Base-by-base conservation (phyloP, 495 filamentous ascomycete species). In the Tuber umbilicatum region DNA sequence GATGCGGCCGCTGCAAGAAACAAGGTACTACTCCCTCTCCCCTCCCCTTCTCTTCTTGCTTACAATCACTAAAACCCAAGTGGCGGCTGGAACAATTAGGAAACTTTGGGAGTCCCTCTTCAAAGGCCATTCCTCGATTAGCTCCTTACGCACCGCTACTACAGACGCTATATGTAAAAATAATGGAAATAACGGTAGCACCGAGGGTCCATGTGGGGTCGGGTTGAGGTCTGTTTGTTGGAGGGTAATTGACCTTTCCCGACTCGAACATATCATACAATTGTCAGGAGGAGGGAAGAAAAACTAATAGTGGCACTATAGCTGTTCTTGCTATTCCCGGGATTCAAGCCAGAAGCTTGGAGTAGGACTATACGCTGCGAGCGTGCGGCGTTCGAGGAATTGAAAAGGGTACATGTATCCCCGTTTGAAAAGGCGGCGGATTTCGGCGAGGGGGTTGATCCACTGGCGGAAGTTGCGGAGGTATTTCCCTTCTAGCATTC, bases 211-310 rank as follows among this genome's bases (percentile, higher is more conserved):
- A 45, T 93, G 91, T 81, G 85, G 87, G 50, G 86, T 88, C 60
- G 93, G 93, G 31, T 87, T 94, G 73, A 88, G 95, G 55, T 97
- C 94, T 38, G 87, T 97, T 69, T 97, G 92, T 84, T 99, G 95
- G 95, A 98, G 96, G 89, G 92, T 90, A 81, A 27, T 37, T 6
- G n/a, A 31, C 23, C 69, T 75, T 42, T 42, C 37, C 23, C 42
- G 69, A 60, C n/a, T 31, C n/a, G 50, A 14, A 70, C 39, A 31
- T 73, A 27, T n/a, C n/a, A n/a, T 10, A 23, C 0, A 60, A 12
- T 27, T 60, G 10, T 60, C 2, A n/a, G n/a, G 9, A 27, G 47
- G n/a, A 27, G 50, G 39, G 31, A 71, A 55, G 76, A 45, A 74
- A 45, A 83, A 45, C 37, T 60, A 64, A 42, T 55, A 45, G 80